These are phyloP conservation scores for Talaromyces sp. DNA, from an alignment of 2,329 filamentous ascomycete genomes.

Conservation along the genomic window DNA sequence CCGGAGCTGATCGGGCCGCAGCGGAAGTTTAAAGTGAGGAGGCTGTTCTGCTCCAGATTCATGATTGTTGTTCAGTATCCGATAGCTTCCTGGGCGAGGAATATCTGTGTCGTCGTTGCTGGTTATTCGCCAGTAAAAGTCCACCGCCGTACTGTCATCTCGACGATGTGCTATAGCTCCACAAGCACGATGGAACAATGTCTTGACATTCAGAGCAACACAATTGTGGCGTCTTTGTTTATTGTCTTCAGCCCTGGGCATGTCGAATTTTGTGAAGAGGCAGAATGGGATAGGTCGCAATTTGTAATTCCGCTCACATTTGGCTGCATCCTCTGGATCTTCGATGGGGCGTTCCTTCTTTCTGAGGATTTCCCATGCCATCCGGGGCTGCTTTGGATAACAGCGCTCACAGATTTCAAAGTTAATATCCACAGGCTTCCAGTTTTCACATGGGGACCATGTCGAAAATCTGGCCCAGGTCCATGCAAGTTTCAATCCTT, in stretches of 20 bases:
- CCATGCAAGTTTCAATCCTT: constrained; percentile 32
- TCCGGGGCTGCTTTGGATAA: constrained; percentile 31
- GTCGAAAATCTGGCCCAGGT: constrained; percentile 29
- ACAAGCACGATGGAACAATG: constrained; percentile 36
- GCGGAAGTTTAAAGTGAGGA: constrained; percentile 32
- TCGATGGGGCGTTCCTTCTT: constrained; percentile 42
- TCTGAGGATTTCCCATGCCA: constrained; percentile 33
- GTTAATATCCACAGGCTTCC: constrained; percentile 24
- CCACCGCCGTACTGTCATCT: constrained; percentile 20
- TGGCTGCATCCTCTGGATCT: constrained; percentile 48
- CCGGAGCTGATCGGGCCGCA: constrained; percentile 53
- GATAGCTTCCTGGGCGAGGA: constrained; percentile 39
- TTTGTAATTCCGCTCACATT: constrained; percentile 52
- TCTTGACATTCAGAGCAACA: constrained; percentile 37
- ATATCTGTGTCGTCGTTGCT: constrained; percentile 41
- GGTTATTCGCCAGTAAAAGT: constrained; percentile 46
- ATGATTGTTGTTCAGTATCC: constrained; percentile 42
- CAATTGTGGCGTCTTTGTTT: constrained; percentile 36
- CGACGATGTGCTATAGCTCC: constrained; percentile 25
- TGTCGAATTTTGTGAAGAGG: constrained; percentile 35
- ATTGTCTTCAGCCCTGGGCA: not conserved
- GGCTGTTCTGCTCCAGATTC: constrained; percentile 34
- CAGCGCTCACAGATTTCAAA: constrained; percentile 28
- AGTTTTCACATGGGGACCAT: constrained; percentile 28
- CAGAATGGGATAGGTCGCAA: constrained; percentile 43